Base-by-base conservation (phyloP, 116 monocot species). In the Phalaenopsis hybrid region DNA sequence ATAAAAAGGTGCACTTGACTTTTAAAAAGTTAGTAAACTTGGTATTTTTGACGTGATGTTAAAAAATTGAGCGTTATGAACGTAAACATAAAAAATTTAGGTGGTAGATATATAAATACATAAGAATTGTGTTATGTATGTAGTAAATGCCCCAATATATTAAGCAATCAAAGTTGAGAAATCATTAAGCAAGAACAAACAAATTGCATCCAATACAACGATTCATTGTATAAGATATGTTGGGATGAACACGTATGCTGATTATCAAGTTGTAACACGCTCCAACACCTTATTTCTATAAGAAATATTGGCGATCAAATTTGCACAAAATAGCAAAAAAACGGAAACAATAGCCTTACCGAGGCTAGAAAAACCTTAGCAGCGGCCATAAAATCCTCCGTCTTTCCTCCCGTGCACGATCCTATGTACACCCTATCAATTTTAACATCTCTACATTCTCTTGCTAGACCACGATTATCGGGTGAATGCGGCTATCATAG, bases 371-470 rank as follows among this genome's bases (percentile, higher is more conserved):
- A 93, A 77, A 99, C 85, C 82, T 88, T 99, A 8, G 99, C 99
- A 43, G 88, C 95, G 76, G 95, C 93, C 44, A 93, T 55, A 81
- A 99, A 99, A 83, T 99, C 99, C 74, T 95, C 99, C 0, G 92
- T 95, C 85, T 99, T 99, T 50, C 99, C 99, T 41, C 99, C 99
- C 72, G 99, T 99, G 83, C 99, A 99, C 82, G 99, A 99, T 58
- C 99, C 99, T 65, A 99, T 94, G 75, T 99, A 99, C 10, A 99
- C 99, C 76, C 99, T 87, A 75, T 99, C 93, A 82, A 99, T 99
- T 84, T 92, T 99, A 50, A 99, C 99, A 79, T 95, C 93, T 81
- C 89, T 99, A 88, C 99, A 99, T 74, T 99, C 95, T 87, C 99
- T 99, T 83, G 95, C 99, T 84, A 93, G 79, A 78, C 92, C 99